A percentile compares a stretch with the other conserved stretches of the same genome.
Conservation (phyloP, 164 flowering plant species). For the Umbilicus rupestris region DNA sequence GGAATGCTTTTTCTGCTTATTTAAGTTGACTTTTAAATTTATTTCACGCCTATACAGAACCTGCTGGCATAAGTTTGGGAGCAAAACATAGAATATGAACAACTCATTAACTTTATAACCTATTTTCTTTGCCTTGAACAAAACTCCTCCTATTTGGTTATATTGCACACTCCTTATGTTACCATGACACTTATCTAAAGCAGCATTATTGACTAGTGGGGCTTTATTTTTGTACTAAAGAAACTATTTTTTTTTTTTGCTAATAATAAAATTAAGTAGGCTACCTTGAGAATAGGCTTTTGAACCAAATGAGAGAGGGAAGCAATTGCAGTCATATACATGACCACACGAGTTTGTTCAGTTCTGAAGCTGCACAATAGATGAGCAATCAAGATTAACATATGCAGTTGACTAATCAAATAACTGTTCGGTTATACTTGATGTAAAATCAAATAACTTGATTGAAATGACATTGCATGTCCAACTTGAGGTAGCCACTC, state of each 20-base stretch:
- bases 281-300: slow-evolving; percentile 64
- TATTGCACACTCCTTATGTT: neutral
- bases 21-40: neutral
- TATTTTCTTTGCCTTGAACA: too few species aligned
- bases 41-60: neutral
- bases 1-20: neutral
- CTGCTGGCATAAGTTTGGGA: neutral
- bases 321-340: slow-evolving; percentile 81
- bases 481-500: neutral
- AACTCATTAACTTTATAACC: too few species aligned
- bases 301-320: slow-evolving; percentile 57
- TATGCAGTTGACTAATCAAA: neutral
- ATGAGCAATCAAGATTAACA: neutral
- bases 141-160: neutral
- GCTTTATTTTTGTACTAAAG: neutral
- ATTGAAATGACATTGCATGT: too few species aligned
- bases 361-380: slow-evolving; percentile 62
- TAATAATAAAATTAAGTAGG: neutral
- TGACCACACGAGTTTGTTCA: slow-evolving; percentile 62
- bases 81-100: too few species aligned
- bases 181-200: neutral
- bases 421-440: neutral
- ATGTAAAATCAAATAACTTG: neutral
- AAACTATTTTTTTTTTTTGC: neutral
- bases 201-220: neutral